Base-by-base conservation (phyloP, 371 early-diverging fungal species). In the Polyrhizophydium stewartii region DNA sequence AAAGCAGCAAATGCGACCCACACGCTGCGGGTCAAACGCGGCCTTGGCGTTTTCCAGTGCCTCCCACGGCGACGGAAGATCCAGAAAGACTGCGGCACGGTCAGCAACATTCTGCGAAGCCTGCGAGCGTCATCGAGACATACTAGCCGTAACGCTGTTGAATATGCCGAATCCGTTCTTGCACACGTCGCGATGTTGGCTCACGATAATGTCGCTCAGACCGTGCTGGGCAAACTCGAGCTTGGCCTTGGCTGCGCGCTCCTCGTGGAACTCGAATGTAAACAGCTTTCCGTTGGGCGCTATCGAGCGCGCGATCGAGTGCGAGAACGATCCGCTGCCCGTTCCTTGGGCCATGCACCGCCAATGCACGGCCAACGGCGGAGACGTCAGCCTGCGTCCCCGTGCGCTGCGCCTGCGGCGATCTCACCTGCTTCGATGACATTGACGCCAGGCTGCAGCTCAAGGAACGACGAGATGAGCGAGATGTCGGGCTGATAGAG, bases 11-110 rank as follows among this genome's bases (percentile, higher is more conserved):
- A 97, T 89, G 46, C 88, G 79, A 30, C 92, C 92, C 24, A 89
- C 84, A 19, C 83, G 76, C 58, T 86, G 79, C 65, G 85, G 68
- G 61, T 90, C 85, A 59, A 97, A 87, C 0, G 94, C 89, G 51
- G 73, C 72, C 67, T 91, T 93, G 13, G 96, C 93, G 1, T 87
- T 72, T 0, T 74, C 83, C 43, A 97, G 79, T 0, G 94, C 96
- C 19, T 92, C 92, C 97, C 98, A 97, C 30, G 98, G 98, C 21
- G 93, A 89, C 12, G 98, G 98, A 61, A 97, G 75, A 79, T 97
- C 98, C 59, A 97, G 78, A 70, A 97, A 97, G 27, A 95, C 96
- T 85, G 17, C 13, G 32, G 37, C 13, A 5, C 13, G 33, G n/a
- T 51, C 49, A 47, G n/a, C n/a, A n/a, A n/a, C n/a, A n/a, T n/a